phyloP scores from a whole-genome alignment of 768 basidiomycete species.

The Boletus speciosus region DNA sequence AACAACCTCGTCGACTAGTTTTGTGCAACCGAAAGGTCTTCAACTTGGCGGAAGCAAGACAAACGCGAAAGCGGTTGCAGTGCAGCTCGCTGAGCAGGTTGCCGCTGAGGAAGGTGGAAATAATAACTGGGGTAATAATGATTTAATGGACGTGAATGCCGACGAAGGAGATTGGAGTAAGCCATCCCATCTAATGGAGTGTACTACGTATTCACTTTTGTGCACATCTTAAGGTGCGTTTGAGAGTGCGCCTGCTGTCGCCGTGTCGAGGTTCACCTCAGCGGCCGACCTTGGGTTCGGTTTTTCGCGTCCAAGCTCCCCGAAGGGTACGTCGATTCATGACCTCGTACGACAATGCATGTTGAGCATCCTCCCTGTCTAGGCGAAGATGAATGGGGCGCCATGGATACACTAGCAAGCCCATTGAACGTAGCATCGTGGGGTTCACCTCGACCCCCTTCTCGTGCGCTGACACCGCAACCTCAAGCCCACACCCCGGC shows the following conservation, averaged over 20 bases:
- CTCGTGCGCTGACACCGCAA: conserved; percentile 23
- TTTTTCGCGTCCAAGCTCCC: conserved; percentile 10
- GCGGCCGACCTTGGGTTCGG: conserved; percentile 28
- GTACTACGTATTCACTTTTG: background rate
- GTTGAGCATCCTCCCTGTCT: background rate
- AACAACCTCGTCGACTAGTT: conserved; percentile 7
- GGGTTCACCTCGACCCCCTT: conserved; percentile 8
- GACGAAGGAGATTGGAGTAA: conserved; percentile 94
- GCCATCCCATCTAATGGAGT: conserved; percentile 26
- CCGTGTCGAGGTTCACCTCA: conserved; percentile 22
- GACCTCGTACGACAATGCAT: background rate
- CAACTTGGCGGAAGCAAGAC: conserved; percentile 63
- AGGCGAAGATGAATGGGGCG: conserved; percentile 23
- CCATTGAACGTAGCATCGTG: background rate
- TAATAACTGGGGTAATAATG: conserved; percentile 69
- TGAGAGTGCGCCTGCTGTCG: conserved; percentile 48
- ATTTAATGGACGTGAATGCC: conserved; percentile 91
- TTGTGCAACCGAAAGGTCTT: conserved; percentile 54
- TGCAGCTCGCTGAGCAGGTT: conserved; percentile 58
- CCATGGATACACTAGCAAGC: conserved; percentile 9
- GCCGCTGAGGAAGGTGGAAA: conserved; percentile 36
- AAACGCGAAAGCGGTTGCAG: conserved; percentile 41
- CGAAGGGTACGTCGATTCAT: conserved; percentile 5
- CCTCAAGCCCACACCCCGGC: conserved; percentile 3
- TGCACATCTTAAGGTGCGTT: conserved; percentile 60